Percentiles rank a stretch among this genome's conserved stretches.
Evolutionary conservation across 208 protist genomes (phyloP).

Genomic region (Acanthamoeba castellanii): DNA sequence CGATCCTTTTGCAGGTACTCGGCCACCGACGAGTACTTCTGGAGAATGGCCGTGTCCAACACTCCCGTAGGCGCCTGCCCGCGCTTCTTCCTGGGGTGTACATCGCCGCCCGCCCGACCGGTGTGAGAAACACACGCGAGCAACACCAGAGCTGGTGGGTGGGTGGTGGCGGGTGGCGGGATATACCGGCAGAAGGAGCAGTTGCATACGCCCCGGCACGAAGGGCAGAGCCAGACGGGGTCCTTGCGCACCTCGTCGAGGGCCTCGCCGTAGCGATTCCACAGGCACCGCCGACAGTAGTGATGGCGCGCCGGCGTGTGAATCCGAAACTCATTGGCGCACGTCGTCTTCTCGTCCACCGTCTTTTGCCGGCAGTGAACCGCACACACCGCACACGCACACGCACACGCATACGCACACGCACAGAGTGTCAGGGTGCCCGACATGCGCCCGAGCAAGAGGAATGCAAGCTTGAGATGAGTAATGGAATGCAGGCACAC

Average conservation of each 20-base stretch:
- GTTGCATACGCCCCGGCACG: constrained; percentile 61
- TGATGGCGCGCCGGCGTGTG: constrained; percentile 27
- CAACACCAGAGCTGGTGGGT: not conserved
- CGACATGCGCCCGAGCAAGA: not conserved
- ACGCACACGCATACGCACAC: not conserved
- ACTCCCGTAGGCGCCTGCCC: not conserved
- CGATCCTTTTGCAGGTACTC: constrained; percentile 39
- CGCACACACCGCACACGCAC: not conserved
- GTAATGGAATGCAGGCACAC: not conserved
- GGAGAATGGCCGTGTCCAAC: constrained; percentile 8
- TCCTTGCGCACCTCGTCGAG: constrained; percentile 59
- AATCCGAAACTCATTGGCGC: constrained; percentile 33
- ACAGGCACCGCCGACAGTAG: constrained; percentile 45
- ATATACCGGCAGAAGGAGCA: constrained; percentile 60
- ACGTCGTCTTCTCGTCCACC: constrained; percentile 36
- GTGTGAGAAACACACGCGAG: not conserved
- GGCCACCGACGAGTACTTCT: constrained; percentile 44
- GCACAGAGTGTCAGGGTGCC: not conserved
- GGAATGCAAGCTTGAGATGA: too few relatives aligned
- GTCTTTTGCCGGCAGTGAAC: constrained; percentile 12
- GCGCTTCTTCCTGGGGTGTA: not conserved
- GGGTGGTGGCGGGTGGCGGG: not conserved
- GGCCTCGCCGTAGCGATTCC: constrained; percentile 43
- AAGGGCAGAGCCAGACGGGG: constrained; percentile 35
- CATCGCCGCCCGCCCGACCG: too few relatives aligned